phyloP scores from a whole-genome alignment of 1,284 basidiomycete species.

The Athelia sp. region DNA sequence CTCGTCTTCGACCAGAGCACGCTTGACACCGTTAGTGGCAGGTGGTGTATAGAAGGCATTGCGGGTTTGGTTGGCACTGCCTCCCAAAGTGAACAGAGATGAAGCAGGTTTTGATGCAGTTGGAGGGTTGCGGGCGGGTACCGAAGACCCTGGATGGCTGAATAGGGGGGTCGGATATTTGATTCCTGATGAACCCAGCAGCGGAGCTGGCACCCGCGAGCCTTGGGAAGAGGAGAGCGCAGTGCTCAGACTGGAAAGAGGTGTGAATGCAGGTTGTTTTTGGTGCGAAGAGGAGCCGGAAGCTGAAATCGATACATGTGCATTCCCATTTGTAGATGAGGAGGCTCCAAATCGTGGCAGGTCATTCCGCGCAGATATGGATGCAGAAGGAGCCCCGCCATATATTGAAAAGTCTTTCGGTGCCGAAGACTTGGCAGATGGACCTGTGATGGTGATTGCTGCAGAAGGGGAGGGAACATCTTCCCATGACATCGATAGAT shows the following conservation, averaged over 20 bases:
- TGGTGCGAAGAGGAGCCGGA: slow-evolving; percentile 6
- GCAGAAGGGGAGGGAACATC: slow-evolving; percentile 22
- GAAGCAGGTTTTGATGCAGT: slow-evolving; percentile 25
- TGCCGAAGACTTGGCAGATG: neutral
- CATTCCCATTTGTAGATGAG: slow-evolving; percentile 4
- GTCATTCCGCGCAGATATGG: slow-evolving; percentile 13
- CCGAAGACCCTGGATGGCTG: slow-evolving; percentile 12
- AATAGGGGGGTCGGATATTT: slow-evolving; percentile 6
- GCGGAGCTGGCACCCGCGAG: neutral
- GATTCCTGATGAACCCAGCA: neutral
- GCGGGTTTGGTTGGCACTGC: slow-evolving; percentile 43
- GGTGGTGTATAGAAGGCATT: slow-evolving; percentile 63
- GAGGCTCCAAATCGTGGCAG: slow-evolving; percentile 23
- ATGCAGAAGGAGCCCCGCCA: neutral
- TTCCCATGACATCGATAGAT: slow-evolving; percentile 48
- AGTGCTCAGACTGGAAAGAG: neutral
- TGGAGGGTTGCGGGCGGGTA: slow-evolving; percentile 7
- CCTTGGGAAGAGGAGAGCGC: neutral
- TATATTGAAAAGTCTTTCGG: slow-evolving; percentile 10
- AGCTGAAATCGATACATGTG: neutral
- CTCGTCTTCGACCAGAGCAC: slow-evolving; percentile 19
- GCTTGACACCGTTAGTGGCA: slow-evolving; percentile 20
- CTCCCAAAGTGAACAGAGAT: slow-evolving; percentile 14
- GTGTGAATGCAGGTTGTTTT: neutral
- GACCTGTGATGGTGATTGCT: slow-evolving; percentile 2